phyloP scores from a whole-genome alignment of 2,329 filamentous ascomycete genomes.

The Scorias spongiosa region DNA sequence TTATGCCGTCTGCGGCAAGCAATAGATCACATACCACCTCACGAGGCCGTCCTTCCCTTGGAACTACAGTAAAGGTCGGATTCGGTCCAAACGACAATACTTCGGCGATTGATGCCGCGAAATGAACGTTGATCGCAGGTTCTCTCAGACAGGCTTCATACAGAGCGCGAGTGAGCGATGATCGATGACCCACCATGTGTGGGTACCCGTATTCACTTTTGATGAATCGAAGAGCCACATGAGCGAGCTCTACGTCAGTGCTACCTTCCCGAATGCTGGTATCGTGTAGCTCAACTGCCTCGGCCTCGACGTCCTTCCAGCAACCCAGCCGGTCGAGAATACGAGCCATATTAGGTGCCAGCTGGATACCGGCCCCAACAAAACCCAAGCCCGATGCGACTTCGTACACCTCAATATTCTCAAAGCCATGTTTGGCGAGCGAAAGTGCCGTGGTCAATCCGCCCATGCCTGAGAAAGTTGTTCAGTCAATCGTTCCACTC shows the following conservation, averaged over 20 bases:
- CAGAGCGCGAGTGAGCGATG: slow-evolving; percentile 52
- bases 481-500: slow-evolving; percentile 1
- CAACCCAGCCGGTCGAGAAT: slow-evolving; percentile 59
- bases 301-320: slow-evolving; percentile 54
- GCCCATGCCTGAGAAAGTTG: slow-evolving; percentile 64
- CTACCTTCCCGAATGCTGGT: slow-evolving; percentile 63
- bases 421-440: slow-evolving; percentile 62
- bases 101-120: slow-evolving; percentile 41
- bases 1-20: slow-evolving; percentile 34
- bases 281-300: slow-evolving; percentile 54
- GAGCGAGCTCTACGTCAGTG: slow-evolving; percentile 52
- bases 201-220: slow-evolving; percentile 54
- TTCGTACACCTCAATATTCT: slow-evolving; percentile 59
- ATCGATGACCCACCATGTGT: slow-evolving; percentile 67
- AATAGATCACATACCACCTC: slow-evolving; percentile 35
- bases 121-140: slow-evolving; percentile 51
- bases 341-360: slow-evolving; percentile 68
- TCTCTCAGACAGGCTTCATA: slow-evolving; percentile 55
- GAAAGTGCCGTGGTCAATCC: slow-evolving; percentile 57
- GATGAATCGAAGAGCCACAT: slow-evolving; percentile 55
- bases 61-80: slow-evolving; percentile 44
- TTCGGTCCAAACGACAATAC: slow-evolving; percentile 45
- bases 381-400: slow-evolving; percentile 59
- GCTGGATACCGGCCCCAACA: slow-evolving; percentile 71
- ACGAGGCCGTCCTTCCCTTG: slow-evolving; percentile 38